phyloP scores from a whole-genome alignment of 768 basidiomycete species.

The Leucosporidium yakuticum region DNA sequence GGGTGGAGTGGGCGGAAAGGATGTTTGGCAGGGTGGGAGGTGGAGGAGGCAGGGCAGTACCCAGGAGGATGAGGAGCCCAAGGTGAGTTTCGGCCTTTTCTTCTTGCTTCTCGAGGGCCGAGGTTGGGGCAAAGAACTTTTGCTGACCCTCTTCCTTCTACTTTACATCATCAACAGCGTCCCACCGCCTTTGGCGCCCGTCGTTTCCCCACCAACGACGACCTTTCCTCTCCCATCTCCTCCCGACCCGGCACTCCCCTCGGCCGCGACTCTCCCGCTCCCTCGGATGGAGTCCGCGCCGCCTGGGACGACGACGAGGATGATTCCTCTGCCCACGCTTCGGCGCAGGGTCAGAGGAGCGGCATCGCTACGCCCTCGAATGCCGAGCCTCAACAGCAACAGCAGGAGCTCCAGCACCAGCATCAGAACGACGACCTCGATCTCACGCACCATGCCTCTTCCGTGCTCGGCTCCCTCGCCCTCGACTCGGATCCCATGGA shows the following conservation, averaged over 20 bases:
- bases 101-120: no score
- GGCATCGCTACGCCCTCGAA: no score
- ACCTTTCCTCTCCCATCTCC: slow-evolving; percentile 5
- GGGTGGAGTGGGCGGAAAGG: slow-evolving; percentile 15
- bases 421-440: slow-evolving; percentile 12
- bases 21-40: slow-evolving; percentile 32
- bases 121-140: background rate
- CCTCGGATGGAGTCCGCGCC: slow-evolving; percentile 9
- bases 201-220: slow-evolving; percentile 27
- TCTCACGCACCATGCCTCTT: slow-evolving; percentile 14
- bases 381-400: no score
- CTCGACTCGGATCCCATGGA: slow-evolving; percentile 21
- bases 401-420: background rate
- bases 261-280: background rate
- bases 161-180: slow-evolving; percentile 22
- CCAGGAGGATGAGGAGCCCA: slow-evolving; percentile 19
- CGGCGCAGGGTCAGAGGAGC: no score
- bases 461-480: slow-evolving; percentile 31
- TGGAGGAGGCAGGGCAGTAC: slow-evolving; percentile 21
- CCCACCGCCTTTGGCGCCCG: slow-evolving; percentile 28
- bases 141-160: background rate
- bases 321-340: background rate
- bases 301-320: slow-evolving; percentile 19
- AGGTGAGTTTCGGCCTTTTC: slow-evolving; percentile 8
- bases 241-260: background rate